Conservation (phyloP, 1,284 basidiomycete genomes). For the Tremellales sp. region DNA sequence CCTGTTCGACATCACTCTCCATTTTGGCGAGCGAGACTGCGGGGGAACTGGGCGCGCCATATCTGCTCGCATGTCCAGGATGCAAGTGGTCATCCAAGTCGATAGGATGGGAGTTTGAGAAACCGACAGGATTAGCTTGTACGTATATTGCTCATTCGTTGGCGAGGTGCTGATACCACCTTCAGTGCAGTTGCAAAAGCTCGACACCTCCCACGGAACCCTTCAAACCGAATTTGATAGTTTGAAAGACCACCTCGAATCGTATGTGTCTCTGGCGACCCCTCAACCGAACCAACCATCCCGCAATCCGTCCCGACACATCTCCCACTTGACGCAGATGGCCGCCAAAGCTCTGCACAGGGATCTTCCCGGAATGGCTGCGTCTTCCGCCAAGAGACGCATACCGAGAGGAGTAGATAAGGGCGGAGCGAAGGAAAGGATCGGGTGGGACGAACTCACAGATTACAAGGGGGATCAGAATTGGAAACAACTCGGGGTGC, state of each 20-base stretch:
- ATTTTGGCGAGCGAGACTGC: conserved; percentile 58
- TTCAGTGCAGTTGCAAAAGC: conserved; percentile 79
- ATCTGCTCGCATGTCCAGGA: conserved; percentile 83
- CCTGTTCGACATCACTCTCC: conserved; percentile 80
- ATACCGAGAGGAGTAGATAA: not conserved
- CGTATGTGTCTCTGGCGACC: conserved; percentile 54
- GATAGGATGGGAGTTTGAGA: conserved; percentile 88
- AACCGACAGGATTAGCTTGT: conserved; percentile 90
- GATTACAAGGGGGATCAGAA: conserved; percentile 34
- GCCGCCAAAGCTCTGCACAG: conserved; percentile 37
- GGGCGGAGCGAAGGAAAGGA: conserved; percentile 11
- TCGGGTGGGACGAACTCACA: conserved; percentile 39
- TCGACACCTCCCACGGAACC: conserved; percentile 77
- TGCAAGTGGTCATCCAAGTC: conserved; percentile 94
- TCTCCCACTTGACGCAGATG: conserved; percentile 42
- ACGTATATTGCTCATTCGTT: conserved; percentile 30
- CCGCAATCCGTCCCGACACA: conserved; percentile 37
- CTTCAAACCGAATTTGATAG: conserved; percentile 77
- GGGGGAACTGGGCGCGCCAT: conserved; percentile 67
- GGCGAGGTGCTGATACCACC: conserved; percentile 10
- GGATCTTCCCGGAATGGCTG: conserved; percentile 33
- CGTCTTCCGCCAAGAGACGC: conserved; percentile 6
- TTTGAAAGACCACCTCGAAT: conserved; percentile 90
- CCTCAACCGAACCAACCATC: conserved; percentile 13
- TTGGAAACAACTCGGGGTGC: conserved; percentile 31